A percentile compares a stretch with the other conserved stretches of the same genome.
Evolutionary conservation across 495 filamentous ascomycete genomes (phyloP).

Genomic region (Monascus purpureus): DNA sequence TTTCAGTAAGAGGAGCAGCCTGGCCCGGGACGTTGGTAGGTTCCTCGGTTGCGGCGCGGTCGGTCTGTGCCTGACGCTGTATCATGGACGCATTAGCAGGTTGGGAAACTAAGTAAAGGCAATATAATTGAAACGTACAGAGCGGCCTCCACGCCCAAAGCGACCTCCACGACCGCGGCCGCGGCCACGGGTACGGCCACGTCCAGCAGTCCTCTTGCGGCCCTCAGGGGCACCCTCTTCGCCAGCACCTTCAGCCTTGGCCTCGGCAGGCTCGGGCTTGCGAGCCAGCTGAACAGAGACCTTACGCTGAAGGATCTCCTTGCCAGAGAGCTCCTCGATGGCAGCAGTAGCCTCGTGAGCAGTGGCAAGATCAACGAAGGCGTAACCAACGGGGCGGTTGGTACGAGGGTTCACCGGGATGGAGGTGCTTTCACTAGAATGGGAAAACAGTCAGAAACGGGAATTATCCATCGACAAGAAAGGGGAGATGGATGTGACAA

Average conservation of each 20-base stretch:
- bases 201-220: conserved; percentile 65
- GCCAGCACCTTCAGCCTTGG: conserved; percentile 58
- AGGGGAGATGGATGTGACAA: conserved; percentile 1
- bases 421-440: conserved; percentile 81
- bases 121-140: conserved; percentile 37
- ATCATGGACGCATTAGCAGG: neutral
- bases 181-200: conserved; percentile 63
- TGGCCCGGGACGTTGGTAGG: conserved; percentile 40
- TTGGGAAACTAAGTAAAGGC: no score
- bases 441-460: neutral
- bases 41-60: conserved; percentile 25
- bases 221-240: conserved; percentile 59
- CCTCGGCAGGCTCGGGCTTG: conserved; percentile 78
- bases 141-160: conserved; percentile 49
- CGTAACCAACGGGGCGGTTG: conserved; percentile 93
- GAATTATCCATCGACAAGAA: neutral
- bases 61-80: conserved; percentile 5
- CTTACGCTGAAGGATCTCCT: conserved; percentile 94
- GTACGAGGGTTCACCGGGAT: conserved; percentile 99
- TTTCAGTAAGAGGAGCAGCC: conserved; percentile 41
- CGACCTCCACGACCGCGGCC: conserved; percentile 55
- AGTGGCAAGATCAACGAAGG: conserved; percentile 94
- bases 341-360: conserved; percentile 87
- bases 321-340: conserved; percentile 85
- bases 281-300: conserved; percentile 96